Conservation (phyloP, 306 rosid species). For the Corylus avellana region DNA sequence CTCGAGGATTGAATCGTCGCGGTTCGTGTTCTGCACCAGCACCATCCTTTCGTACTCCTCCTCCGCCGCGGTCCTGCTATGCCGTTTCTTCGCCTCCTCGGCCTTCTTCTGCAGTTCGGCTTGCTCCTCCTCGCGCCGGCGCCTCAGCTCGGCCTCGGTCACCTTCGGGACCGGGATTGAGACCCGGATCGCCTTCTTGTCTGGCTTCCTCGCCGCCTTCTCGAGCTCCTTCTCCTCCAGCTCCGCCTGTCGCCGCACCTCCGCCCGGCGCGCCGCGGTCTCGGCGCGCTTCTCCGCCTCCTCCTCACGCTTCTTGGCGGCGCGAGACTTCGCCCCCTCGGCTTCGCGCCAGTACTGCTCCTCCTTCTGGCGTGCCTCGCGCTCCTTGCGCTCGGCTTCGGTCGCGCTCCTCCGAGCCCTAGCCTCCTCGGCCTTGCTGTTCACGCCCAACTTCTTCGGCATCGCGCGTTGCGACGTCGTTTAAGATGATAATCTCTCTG, state of each 20-base stretch:
- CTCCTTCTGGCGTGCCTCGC: slow-evolving; percentile 64
- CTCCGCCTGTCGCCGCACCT: slow-evolving; percentile 88
- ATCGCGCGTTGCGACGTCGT: slow-evolving; percentile 31
- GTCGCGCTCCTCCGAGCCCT: slow-evolving; percentile 74
- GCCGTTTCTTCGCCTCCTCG: slow-evolving; percentile 64
- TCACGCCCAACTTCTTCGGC: slow-evolving; percentile 97
- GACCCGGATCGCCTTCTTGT: slow-evolving; percentile 81
- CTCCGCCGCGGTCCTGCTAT: slow-evolving; percentile 77
- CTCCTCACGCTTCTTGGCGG: slow-evolving; percentile 89
- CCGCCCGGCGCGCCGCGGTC: slow-evolving; percentile 70
- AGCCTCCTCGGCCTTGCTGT: slow-evolving; percentile 88
- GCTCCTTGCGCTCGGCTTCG: slow-evolving; percentile 76
- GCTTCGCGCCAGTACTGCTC: slow-evolving; percentile 89
- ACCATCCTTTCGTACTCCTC: slow-evolving; percentile 95
- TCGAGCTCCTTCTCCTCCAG: slow-evolving; percentile 90
- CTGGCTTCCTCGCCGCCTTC: slow-evolving; percentile 63
- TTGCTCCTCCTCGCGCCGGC: slow-evolving; percentile 70
- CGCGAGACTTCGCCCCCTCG: slow-evolving; percentile 84
- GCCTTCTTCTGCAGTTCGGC: slow-evolving; percentile 56
- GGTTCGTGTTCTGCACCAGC: slow-evolving; percentile 72
- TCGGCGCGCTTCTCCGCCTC: slow-evolving; percentile 91
- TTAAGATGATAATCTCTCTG: background rate
- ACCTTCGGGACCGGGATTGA: slow-evolving; percentile 84
- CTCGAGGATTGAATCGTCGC: slow-evolving; percentile 82
- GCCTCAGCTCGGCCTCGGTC: slow-evolving; percentile 75